Base-by-base conservation (phyloP, 345 rosid species). In the Sonneratia caseolaris region DNA sequence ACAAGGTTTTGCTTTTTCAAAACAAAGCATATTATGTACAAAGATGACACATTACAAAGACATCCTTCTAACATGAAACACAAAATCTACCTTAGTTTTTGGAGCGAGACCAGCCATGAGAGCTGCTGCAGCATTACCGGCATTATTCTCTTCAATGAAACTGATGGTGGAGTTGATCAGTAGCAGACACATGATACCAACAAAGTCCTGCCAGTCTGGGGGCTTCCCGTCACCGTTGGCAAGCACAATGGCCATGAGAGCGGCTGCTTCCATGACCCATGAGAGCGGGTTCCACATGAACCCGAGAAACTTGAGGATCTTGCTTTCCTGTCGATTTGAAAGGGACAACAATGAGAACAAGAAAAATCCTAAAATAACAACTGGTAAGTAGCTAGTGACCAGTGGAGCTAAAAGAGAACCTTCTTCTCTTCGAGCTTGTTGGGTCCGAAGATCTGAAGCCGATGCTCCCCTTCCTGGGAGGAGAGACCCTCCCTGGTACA, bases 401-500 rank as follows among this genome's bases (percentile, higher is more conserved):
- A 38, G 27, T 27, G 62, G 13, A 22, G 72, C 51, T 27, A 36
- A 3, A 21, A 18, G 21, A 3, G 19, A 40, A 77, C 80, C 86
- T 78, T 81, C 69, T 83, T 83, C 82, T 83, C 86, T 75, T 83
- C 86, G 45, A 83, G 64, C 68, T 81, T 83, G 86, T 83, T 83
- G 79, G 84, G 86, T 24, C 86, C 86, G 72, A 83, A 83, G 72
- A 83, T 78, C 40, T 74, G 77, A 66, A 83, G 74, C 64, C 86
- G 43, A 72, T 35, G 75, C 79, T 73, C 82, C 48, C 86, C 86
- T 81, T 83, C 86, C 36, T 74, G 82, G 0, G 79, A 56, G 48
- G 66, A 59, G 71, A 83, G 64, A 51, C 86, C 86, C 47, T 78
- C 77, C 42, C 37, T 49, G 70, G 84, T 78, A 57, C 86, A 83